phyloP scores from a whole-genome alignment of 257 asterid genomes.

The Hygrophila difformis region DNA sequence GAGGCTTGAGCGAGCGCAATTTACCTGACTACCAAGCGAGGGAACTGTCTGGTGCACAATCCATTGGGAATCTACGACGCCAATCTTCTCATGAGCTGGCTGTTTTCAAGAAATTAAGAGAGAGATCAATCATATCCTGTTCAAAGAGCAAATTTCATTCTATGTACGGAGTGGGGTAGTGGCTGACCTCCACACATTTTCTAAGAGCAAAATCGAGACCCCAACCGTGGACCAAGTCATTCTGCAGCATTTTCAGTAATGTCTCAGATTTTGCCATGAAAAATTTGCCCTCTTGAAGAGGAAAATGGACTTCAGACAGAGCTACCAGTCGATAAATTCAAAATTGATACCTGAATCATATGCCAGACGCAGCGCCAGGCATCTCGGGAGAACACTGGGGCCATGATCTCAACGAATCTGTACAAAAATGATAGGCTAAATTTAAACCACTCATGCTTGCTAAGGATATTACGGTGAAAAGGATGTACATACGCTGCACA shows the following conservation, averaged over 20 bases:
- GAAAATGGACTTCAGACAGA: background rate
- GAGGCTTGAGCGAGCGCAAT: too few relatives aligned
- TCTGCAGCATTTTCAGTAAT: slow-evolving; percentile 38
- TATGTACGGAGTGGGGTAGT: background rate
- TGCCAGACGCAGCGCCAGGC: slow-evolving; percentile 99
- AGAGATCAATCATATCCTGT: too few relatives aligned
- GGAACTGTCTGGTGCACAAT: slow-evolving; percentile 92
- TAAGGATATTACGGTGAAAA: too few relatives aligned
- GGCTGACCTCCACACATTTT: slow-evolving; percentile 81
- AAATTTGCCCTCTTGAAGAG: too few relatives aligned
- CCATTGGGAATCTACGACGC: slow-evolving; percentile 95
- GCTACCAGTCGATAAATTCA: background rate
- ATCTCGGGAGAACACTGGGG: slow-evolving; percentile 87
- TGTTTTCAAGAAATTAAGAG: slow-evolving; percentile 22
- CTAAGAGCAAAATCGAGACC: slow-evolving; percentile 94
- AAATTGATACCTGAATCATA: slow-evolving; percentile 66
- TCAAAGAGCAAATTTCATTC: too few relatives aligned
- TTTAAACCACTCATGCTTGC: too few relatives aligned
- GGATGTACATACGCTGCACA: slow-evolving; percentile 97
- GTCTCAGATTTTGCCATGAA: slow-evolving; percentile 10
- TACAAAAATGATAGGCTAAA: background rate
- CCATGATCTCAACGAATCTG: slow-evolving; percentile 98
- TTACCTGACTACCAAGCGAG: slow-evolving; percentile 88
- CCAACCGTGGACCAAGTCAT: slow-evolving; percentile 98
- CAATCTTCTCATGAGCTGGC: slow-evolving; percentile 95